Evolutionary conservation across 306 rosid species (phyloP).

Genomic region (Lathyrus tuberosus): DNA sequence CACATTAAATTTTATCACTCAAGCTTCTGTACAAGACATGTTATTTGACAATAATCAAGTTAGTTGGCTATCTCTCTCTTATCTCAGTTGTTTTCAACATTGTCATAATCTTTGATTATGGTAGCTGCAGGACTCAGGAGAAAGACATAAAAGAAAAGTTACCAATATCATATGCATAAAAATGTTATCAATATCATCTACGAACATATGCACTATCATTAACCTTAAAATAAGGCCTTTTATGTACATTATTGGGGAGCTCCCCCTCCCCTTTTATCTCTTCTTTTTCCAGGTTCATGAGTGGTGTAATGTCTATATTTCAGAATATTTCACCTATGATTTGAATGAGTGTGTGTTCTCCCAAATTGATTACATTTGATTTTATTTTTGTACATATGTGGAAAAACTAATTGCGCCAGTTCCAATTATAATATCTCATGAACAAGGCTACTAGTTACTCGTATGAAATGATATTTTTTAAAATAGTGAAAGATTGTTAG

Average conservation of each 20-base stretch:
- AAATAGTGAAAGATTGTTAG: too few species aligned
- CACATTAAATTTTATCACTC: conserved; percentile 59
- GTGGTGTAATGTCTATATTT: background rate
- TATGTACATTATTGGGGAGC: background rate
- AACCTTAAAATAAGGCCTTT: background rate
- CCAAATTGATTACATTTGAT: too few species aligned
- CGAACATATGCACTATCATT: background rate
- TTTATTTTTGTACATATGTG: too few species aligned
- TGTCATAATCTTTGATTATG: background rate
- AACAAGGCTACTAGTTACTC: too few species aligned
- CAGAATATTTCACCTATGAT: too few species aligned
- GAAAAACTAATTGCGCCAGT: too few species aligned
- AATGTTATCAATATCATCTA: background rate
- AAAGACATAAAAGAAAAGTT: background rate
- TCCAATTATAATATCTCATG: too few species aligned
- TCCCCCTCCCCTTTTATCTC: background rate
- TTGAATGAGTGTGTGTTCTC: too few species aligned
- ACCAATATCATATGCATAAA: background rate
- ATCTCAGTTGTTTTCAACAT: conserved; percentile 27
- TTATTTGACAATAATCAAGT: conserved; percentile 82
- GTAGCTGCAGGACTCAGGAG: background rate
- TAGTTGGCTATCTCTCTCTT: conserved; percentile 40
- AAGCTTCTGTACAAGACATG: conserved; percentile 75
- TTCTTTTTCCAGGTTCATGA: background rate
- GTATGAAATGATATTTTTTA: too few species aligned